Evolutionary conservation across 225 moss, liverwort and hornwort species (phyloP), one percentile per base, ranked within the genome.

Genomic region (Marchantia polymorpha): DNA sequence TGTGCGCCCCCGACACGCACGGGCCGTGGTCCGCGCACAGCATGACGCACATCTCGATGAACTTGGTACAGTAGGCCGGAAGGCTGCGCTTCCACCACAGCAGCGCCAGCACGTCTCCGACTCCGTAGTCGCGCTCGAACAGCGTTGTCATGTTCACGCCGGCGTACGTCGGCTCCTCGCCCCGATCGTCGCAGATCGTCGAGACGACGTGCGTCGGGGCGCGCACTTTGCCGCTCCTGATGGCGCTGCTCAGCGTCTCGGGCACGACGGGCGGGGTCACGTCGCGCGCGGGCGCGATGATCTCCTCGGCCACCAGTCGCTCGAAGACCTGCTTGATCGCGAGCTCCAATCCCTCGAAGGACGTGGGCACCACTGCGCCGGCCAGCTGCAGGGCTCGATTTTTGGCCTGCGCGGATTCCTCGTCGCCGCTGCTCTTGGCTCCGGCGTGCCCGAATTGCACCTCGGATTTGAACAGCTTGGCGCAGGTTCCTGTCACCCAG

Each of bases 381-480:
- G 93, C 92, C 81, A 90, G 85, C 72, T 89, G 84, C 85, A 99
- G 80, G 19, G 90, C 82, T 82, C 91, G 88, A 86, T 99, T 99
- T 89, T 99, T 99, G 0, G 99, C 88, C 83, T 95, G 99, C 20
- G 99, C 99, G 63, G 95, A 95, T 86, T 99, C 99, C 29, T 90
- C 84, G 79, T 99, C 95, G 54, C 93, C 95, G 48, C 99, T 95
- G 82, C 95, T 95, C 80, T 99, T 99, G 14, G 99, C 99, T 56
- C 99, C 99, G 75, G 99, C 99, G 77, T 99, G 99, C 67, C 99
- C 99, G 56, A 99, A 99, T 76, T 99, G 99, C 58, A 99, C 99
- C 78, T 99, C 99, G 4, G 99, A 99, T 82, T 96, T 96, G 84
- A 96, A 96, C 39, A 96, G 90, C 3, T 84, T 82, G 69, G 96